Base-by-base conservation (phyloP, 2,329 filamentous ascomycete genomes). In the Tolypocladium paradoxum region DNA sequence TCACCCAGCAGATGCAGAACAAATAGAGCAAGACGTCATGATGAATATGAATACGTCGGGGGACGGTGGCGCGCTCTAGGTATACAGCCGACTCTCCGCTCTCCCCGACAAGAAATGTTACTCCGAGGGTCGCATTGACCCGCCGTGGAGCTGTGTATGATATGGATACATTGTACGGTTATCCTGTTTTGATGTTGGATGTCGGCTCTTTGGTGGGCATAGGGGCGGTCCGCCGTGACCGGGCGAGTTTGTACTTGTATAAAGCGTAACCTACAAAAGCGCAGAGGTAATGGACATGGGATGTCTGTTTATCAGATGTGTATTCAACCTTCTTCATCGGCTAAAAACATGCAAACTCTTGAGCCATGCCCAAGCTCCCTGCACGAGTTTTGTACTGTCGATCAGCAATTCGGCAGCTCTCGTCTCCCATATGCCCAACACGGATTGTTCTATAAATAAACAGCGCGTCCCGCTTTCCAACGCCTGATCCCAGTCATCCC, bases 1-100 rank as follows among this genome's bases (percentile, higher is more conserved):
- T 77, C 57, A 70, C 73, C 62, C 74, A 79, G 64, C 70, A 72
- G 64, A 73, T 77, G 73, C 71, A 72, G 62, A 68, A 72, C 58
- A 73, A 72, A 64, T 75, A 37, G 43, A 47, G 27, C 43, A 12
- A 33, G 8, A 12, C 43, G 29, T 1, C 16, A n/a, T 31, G 9
- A 31, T n/a, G 43, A 12, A 45, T 18, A 8, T 18, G 27, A 16
- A 3, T 18, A n/a, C 9, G 16, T 33, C 9, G 27, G 18, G 43
- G 18, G 18, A 14, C 27, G 18, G 43, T n/a, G 12, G 9, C 24
- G 40, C 27, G 1, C 9, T 31, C 8, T 14, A 47, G 18, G 33
- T 18, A 9, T 24, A 24, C 24, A 18, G n/a, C 24, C 43, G 43
- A 20, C 9, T 47, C 43, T 47, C 43, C 43, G 43, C 43, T 47